Conservation (phyloP, 805 yeast species). For the Clavispora phyllophila region DNA sequence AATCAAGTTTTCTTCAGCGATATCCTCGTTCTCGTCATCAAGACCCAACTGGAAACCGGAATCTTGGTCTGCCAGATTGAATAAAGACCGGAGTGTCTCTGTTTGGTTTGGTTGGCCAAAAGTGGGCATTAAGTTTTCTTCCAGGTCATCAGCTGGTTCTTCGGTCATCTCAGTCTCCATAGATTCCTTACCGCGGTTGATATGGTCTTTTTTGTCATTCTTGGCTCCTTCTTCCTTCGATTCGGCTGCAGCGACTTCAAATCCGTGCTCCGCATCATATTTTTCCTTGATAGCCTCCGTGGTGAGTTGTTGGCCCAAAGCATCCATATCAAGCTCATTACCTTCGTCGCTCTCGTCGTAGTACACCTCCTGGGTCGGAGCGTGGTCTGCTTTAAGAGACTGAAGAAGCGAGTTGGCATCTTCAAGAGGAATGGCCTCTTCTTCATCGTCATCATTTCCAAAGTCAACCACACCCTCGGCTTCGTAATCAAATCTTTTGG, state of each 20-base stretch:
- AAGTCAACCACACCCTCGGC: slow-evolving; percentile 21
- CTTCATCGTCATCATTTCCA: slow-evolving; percentile 17
- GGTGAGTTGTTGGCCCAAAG: slow-evolving; percentile 18
- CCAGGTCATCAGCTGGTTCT: neutral
- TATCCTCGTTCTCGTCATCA: slow-evolving; percentile 20
- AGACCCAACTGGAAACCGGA: slow-evolving; percentile 37
- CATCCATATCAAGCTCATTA: slow-evolving; percentile 33
- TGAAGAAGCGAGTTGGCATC: slow-evolving; percentile 12
- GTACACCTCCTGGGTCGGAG: slow-evolving; percentile 24
- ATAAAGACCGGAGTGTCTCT: slow-evolving; percentile 57
- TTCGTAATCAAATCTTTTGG: slow-evolving; percentile 30
- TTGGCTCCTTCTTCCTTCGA: slow-evolving; percentile 2
- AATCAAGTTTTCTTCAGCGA: slow-evolving; percentile 8
- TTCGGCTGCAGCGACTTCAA: slow-evolving; percentile 4
- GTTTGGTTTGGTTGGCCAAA: slow-evolving; percentile 46
- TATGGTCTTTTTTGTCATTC: slow-evolving; percentile 3
- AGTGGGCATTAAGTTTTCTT: slow-evolving; percentile 50
- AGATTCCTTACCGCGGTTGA: no score
- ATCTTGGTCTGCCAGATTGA: slow-evolving; percentile 35
- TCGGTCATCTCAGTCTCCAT: neutral
- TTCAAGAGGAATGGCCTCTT: slow-evolving; percentile 1
- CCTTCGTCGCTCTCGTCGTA: slow-evolving; percentile 39
- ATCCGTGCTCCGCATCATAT: slow-evolving; percentile 22
- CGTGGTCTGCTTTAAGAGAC: slow-evolving; percentile 14
- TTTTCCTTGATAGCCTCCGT: slow-evolving; percentile 25